phyloP scores from a whole-genome alignment of 805 yeast species.

The Teunomyces pallodes region DNA sequence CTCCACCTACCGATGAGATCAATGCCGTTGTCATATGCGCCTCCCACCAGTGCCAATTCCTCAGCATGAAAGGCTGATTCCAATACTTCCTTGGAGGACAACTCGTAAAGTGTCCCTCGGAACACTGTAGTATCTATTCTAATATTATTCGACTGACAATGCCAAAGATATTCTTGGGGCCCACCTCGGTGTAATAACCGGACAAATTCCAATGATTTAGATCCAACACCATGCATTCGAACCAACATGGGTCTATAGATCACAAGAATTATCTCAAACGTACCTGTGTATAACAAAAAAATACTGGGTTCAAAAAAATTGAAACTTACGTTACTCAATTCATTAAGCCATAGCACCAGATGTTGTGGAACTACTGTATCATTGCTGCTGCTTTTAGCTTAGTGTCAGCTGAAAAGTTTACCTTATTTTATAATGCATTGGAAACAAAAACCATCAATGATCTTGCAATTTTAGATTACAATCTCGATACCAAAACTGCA shows the following conservation, averaged over 20 bases:
- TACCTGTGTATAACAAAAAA: background rate
- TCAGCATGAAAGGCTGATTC: conserved; percentile 35
- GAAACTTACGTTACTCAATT: no score
- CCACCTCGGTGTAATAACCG: background rate
- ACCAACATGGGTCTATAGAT: background rate
- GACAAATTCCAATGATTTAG: background rate
- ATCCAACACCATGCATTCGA: background rate
- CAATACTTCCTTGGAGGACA: conserved; percentile 40
- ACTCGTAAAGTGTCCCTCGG: conserved; percentile 56
- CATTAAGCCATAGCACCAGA: background rate
- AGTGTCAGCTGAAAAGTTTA: background rate
- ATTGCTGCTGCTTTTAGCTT: background rate
- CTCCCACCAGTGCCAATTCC: conserved; percentile 47
- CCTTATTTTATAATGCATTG: conserved; percentile 1
- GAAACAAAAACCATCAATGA: background rate
- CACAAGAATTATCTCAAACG: background rate
- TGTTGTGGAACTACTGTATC: conserved; percentile 1
- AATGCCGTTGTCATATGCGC: conserved; percentile 55
- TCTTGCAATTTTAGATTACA: background rate
- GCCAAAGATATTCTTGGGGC: conserved; percentile 24
- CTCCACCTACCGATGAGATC: conserved; percentile 57
- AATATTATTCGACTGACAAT: conserved; percentile 22
- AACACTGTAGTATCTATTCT: conserved; percentile 42
- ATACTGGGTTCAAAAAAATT: background rate
- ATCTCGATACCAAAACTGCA: background rate